Base-by-base conservation (phyloP, 208 protist species). In the Acanthamoeba culbertsoni region DNA sequence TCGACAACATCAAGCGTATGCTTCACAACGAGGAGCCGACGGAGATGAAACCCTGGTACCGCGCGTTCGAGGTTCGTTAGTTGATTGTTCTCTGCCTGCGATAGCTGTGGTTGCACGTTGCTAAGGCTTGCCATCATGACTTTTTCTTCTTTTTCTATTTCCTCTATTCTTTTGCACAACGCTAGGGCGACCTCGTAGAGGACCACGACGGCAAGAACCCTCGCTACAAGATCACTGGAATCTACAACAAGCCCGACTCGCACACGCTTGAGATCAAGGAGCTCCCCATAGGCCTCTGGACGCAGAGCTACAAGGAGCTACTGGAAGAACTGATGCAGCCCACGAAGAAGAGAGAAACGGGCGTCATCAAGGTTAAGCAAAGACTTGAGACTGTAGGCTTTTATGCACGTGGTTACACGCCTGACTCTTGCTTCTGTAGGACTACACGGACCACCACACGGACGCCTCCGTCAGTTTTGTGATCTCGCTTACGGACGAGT, bases 211-310 rank as follows among this genome's bases (percentile, higher is more conserved):
- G 79, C 79, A 92, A 91, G 92, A 94, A 28, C 33, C 91, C 51
- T 20, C 37, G 82, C 23, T 95, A 94, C 57, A 53, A 68, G 55
- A 48, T 92, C 42, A 65, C 28, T 12, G 93, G 94, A 45, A 26
- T 93, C 45, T 94, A 57, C 57, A 93, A 51, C 0, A 93, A 68
- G 62, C 37, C 97, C 0, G 94, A 95, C 40, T 86, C 94, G 35
- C 84, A 98, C 23, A 97, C 97, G 46, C 95, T 99, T 18, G 86
- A 96, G 45, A 99, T 99, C 37, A 99, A 98, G 6, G 99, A 99
- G 95, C 97, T 99, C 82, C 99, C 99, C 10, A 95, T 99, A 84
- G 95, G 96, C 16, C 97, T 95, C 65, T 99, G 99, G 99, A 99
- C 99, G 20, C 93, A 98, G 86, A 62, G 95, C 37, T 99, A 98